A percentile compares a stretch with the other conserved stretches of the same genome.
phyloP scores from a whole-genome alignment of 2,329 filamentous ascomycete species.

The Pyricularia pennisetigena region DNA sequence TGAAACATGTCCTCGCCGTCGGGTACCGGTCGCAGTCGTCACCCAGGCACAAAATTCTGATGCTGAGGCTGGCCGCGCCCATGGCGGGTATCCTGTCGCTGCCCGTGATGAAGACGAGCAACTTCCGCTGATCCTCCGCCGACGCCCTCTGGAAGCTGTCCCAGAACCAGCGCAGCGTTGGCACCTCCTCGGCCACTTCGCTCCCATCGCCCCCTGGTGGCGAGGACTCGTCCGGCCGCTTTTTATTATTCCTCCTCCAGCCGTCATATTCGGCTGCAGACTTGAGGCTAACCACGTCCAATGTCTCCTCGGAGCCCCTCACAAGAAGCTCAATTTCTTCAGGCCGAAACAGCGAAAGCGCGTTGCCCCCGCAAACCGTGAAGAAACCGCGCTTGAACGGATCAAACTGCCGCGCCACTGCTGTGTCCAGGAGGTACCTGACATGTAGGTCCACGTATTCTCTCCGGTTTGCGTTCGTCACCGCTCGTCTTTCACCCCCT shows the following conservation, averaged over 20 bases:
- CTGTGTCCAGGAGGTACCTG: slow-evolving; percentile 66
- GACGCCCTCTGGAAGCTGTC: slow-evolving; percentile 59
- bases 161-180: slow-evolving; percentile 82
- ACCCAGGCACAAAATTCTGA: slow-evolving; percentile 67
- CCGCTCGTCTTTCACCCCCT: slow-evolving; percentile 61
- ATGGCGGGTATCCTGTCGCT: slow-evolving; percentile 86
- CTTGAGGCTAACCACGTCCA: slow-evolving; percentile 67
- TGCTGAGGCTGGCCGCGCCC: slow-evolving; percentile 68
- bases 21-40: slow-evolving; percentile 68
- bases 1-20: slow-evolving; percentile 86
- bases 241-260: slow-evolving; percentile 45
- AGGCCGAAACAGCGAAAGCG: slow-evolving; percentile 74
- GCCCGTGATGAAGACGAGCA: slow-evolving; percentile 81
- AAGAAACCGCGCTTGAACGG: slow-evolving; percentile 93
- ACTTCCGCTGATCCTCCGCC: slow-evolving; percentile 61
- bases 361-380: slow-evolving; percentile 82
- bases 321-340: slow-evolving; percentile 88
- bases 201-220: background rate
- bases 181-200: slow-evolving; percentile 46
- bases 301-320: slow-evolving; percentile 71
- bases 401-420: slow-evolving; percentile 76
- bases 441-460: slow-evolving; percentile 86
- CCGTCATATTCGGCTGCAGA: slow-evolving; percentile 76
- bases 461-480: slow-evolving; percentile 74
- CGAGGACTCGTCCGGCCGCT: background rate